Evolutionary conservation across 257 asterid genomes (phyloP).

Genomic region (Lavandula angustifolia): DNA sequence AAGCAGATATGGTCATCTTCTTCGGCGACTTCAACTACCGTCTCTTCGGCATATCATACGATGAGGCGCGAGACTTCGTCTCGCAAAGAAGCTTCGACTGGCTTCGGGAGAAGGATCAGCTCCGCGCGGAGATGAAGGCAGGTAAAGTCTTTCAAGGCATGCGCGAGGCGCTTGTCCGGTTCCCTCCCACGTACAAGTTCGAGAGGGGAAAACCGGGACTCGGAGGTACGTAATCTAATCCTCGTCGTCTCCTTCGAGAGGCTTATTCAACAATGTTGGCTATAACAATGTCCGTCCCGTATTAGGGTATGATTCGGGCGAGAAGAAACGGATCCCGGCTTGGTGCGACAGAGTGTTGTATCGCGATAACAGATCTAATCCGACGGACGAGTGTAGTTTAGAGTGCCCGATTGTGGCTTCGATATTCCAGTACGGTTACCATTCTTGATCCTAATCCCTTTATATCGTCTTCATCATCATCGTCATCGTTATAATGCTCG

Average conservation of each 20-base stretch:
- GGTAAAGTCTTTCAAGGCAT: constrained; percentile 96
- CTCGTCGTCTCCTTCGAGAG: too few relatives aligned
- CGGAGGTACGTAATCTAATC: constrained; percentile 44
- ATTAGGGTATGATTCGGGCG: constrained; percentile 84
- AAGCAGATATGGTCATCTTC: constrained; percentile 84
- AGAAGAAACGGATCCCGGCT: constrained; percentile 96
- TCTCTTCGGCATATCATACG: constrained; percentile 91
- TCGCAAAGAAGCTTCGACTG: constrained; percentile 98
- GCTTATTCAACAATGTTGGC: too few relatives aligned
- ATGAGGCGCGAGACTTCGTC: constrained; percentile 94
- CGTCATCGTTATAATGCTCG: too few relatives aligned
- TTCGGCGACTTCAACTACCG: constrained; percentile 93
- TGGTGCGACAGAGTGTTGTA: constrained; percentile 95
- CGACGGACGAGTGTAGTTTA: constrained; percentile 63
- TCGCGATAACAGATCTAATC: constrained; percentile 67
- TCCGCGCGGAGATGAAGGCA: constrained; percentile 88
- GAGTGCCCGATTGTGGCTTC: constrained; percentile 89
- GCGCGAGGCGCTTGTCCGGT: constrained; percentile 89
- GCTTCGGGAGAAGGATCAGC: constrained; percentile 95
- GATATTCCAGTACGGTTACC: constrained; percentile 60
- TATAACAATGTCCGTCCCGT: too few relatives aligned
- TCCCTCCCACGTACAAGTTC: constrained; percentile 96
- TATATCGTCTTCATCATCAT: too few relatives aligned
- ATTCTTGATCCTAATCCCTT: background rate
- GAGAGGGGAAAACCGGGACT: constrained; percentile 90